Evolutionary conservation across 1,284 basidiomycete species (phyloP), one percentile per base, ranked within the genome.

Genomic region (Dichomitus squalens): DNA sequence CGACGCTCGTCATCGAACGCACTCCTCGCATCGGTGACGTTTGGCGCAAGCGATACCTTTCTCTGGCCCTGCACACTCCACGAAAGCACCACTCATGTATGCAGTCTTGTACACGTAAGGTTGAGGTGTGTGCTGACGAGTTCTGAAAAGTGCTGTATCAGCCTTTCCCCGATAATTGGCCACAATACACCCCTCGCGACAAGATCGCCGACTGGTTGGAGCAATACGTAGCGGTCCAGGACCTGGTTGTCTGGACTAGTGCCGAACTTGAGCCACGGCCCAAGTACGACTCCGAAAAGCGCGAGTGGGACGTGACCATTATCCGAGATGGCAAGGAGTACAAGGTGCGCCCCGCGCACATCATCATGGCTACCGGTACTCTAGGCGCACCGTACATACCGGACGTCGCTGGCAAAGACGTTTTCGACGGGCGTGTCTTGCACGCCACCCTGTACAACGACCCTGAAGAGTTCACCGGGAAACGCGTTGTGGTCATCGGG

Each of bases 121-220:
- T 34, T 25, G 3, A 2, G 16, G 33, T 3, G 12, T 20, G 21
- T 34, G 7, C 39, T 34, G 25, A 35, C 4, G 33, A 7, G 3
- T 9, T 6, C 14, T 33, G 8, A n/a, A 33, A 35, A 79, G 79
- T 80, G 51, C 69, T 79, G 21, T 70, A 71, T 40, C 66, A 53
- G 33, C 59, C 57, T 65, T 75, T 68, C 60, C 76, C 71, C 9
- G 39, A 53, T 1, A 69, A 68, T 47, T 71, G 71, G 70, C 68
- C 70, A 0, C 50, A 62, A 18, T 72, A 59, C 47, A 68, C 70
- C 3, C 68, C 70, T 1, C 63, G 66, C 4, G 70, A 70, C 53
- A 70, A 79, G 63, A 68, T 89, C 2, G 86, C 82, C 0, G 81
- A 86, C 66, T 89, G 84, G 82, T 72, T 88, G 3, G 84, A 89